Base-by-base conservation (phyloP, 148 eudicot genomes). In the Spergularia bocconei region DNA sequence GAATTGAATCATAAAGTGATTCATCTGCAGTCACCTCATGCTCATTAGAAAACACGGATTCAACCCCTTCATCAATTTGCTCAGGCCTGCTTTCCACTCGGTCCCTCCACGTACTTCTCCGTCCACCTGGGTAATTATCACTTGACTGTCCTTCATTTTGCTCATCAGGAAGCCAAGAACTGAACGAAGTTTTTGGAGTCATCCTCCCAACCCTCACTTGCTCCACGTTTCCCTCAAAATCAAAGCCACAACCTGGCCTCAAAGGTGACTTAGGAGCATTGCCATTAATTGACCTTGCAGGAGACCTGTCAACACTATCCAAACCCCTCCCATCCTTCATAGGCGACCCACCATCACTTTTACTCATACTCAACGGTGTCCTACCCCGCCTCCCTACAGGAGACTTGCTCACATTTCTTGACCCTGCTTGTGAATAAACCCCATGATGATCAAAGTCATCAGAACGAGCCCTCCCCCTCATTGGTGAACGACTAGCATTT, bases 331-430 rank as follows among this genome's bases (percentile, higher is more conserved):
- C 60, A 62, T 52, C 79, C 69, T 73, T 81, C 73, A 76, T 33
- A 16, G 77, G 80, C 5, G 83, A 76, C 73, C 63, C 67, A 50
- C 76, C 76, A 76, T 13, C 36, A 23, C 69, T 71, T 48, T 77
- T 52, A 60, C 80, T 77, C 69, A 76, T 62, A 76, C 79, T 76
- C 67, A 75, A 39, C 0, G 78, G 70, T 55, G 78, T 52, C 52
- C 21, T 44, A 69, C 53, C 75, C 36, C 63, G 65, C 57, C 69
- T 63, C 60, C 70, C 77, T 38, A 77, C 1, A 57, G 84, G 84
- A 14, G 80, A 81, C 74, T 33, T 81, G 51, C 80, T 81, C 66
- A 64, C 71, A 73, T 77, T 54, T 21, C 78, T 81, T 13, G 52
- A 19, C 50, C 77, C 60, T 16, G 13, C 71, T 25, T 59, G 70